phyloP scores from a whole-genome alignment of 2,329 filamentous ascomycete species.

The Claviceps africana region DNA sequence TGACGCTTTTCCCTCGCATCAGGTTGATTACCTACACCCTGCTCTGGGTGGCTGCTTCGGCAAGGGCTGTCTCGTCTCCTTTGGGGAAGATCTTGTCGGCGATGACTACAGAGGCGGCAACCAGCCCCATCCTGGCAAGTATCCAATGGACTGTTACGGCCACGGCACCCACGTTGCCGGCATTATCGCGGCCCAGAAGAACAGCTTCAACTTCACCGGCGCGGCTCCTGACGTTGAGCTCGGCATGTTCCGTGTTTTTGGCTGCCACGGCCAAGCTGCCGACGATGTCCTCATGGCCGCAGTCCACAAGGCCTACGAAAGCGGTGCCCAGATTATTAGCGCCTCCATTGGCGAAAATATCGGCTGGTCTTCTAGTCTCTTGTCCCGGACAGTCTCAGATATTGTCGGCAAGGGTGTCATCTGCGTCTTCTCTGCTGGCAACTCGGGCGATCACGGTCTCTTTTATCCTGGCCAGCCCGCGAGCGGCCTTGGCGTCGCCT shows the following conservation, averaged over 20 bases:
- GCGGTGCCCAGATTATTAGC: constrained; percentile 43
- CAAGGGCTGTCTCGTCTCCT: constrained; percentile 40
- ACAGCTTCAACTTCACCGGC: constrained; percentile 41
- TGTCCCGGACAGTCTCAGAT: constrained; percentile 14
- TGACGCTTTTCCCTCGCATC: not conserved
- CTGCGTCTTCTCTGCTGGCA: constrained; percentile 39
- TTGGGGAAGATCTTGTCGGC: constrained; percentile 44
- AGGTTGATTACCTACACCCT: constrained; percentile 49
- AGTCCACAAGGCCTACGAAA: constrained; percentile 46
- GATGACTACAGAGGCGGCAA: constrained; percentile 32
- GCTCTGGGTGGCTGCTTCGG: constrained; percentile 53
- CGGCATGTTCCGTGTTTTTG: constrained; percentile 43
- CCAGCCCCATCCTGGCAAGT: constrained; percentile 28
- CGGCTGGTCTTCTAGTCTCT: constrained; percentile 37
- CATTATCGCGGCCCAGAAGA: constrained; percentile 44
- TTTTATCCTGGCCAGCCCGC: constrained; percentile 37
- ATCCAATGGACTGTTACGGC: constrained; percentile 42
- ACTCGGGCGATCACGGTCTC: constrained; percentile 30
- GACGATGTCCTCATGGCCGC: constrained; percentile 46
- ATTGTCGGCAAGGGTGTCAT: constrained; percentile 40
- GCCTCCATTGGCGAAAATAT: constrained; percentile 36
- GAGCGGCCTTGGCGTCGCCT: constrained; percentile 31
- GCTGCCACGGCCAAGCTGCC: constrained; percentile 33
- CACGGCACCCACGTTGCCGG: constrained; percentile 51
- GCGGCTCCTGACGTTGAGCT: constrained; percentile 42